phyloP scores from a whole-genome alignment of 805 yeast genomes.

The Brettanomyces bruxellensis region DNA sequence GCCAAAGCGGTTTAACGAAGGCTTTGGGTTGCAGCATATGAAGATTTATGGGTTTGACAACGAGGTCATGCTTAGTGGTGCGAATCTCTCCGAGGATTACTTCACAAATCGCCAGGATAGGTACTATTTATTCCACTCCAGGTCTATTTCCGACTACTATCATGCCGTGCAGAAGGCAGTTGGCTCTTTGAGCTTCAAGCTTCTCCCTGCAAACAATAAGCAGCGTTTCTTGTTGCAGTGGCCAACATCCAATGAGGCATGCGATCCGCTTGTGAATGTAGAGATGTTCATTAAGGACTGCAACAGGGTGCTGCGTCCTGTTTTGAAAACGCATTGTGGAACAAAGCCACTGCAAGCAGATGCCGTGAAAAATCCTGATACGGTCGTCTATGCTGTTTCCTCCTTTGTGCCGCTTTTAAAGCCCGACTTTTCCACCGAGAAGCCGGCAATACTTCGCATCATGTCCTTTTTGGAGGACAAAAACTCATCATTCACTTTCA shows the following conservation, averaged over 20 bases:
- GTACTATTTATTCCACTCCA: constrained; percentile 62
- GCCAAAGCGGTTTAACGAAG: constrained; percentile 85
- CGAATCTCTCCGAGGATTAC: constrained; percentile 85
- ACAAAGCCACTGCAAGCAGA: constrained; percentile 5
- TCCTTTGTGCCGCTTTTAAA: constrained; percentile 79
- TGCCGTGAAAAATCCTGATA: constrained; percentile 24
- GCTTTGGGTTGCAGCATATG: constrained; percentile 94
- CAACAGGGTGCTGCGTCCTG: constrained; percentile 45
- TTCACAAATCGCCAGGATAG: constrained; percentile 94
- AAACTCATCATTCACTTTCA: constrained; percentile 67
- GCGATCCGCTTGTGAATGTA: constrained; percentile 55
- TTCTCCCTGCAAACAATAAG: constrained; percentile 33
- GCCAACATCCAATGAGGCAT: constrained; percentile 61
- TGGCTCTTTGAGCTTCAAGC: constrained; percentile 59
- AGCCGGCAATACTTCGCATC: constrained; percentile 54
- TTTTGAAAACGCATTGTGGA: constrained; percentile 38
- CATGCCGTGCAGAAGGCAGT: constrained; percentile 60
- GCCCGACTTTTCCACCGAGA: constrained; percentile 72
- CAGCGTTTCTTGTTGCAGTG: constrained; percentile 52
- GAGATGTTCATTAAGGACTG: constrained; percentile 47
- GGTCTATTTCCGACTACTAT: constrained; percentile 60
- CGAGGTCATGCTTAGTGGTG: constrained; percentile 82
- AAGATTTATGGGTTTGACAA: constrained; percentile 92
- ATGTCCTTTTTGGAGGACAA: constrained; percentile 49
- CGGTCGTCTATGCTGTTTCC: constrained; percentile 81